phyloP scores from a whole-genome alignment of 768 basidiomycete species.

The Chalciporus chontae region DNA sequence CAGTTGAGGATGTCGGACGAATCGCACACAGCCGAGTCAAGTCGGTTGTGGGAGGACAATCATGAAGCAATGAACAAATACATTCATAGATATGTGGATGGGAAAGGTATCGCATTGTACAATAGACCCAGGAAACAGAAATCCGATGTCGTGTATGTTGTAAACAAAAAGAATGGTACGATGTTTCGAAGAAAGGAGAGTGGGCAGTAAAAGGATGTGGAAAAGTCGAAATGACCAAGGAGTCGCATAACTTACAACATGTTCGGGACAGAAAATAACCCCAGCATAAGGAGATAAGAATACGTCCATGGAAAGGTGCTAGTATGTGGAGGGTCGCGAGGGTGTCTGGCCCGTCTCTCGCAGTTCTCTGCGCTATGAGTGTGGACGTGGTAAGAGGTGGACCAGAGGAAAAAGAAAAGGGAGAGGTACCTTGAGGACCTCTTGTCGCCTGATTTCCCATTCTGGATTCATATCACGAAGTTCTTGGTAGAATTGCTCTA shows the following conservation, averaged over 20 bases:
- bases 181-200: not conserved
- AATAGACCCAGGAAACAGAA: conserved; percentile 4
- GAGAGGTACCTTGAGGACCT: conserved; percentile 45
- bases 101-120: conserved; percentile 14
- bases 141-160: conserved; percentile 12
- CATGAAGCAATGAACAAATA: conserved; percentile 1
- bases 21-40: conserved; percentile 70
- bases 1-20: conserved; percentile 64
- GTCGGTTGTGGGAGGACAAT: conserved; percentile 7
- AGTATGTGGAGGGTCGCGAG: conserved; percentile 14
- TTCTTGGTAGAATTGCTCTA: conserved; percentile 52
- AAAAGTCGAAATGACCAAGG: not conserved
- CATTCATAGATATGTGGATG: not conserved
- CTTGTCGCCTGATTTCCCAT: conserved; percentile 54
- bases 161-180: not conserved
- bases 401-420: not conserved
- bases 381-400: conserved; percentile 4
- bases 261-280: conserved; percentile 14
- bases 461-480: conserved; percentile 57
- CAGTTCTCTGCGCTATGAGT: conserved; percentile 28
- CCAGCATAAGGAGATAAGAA: conserved; percentile 26
- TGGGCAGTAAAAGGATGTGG: conserved; percentile 5
- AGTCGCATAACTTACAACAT: conserved; percentile 26
- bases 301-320: conserved; percentile 28
- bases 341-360: conserved; percentile 25